Percentiles rank a stretch among this genome's conserved stretches.
Evolutionary conservation across 148 eudicot genomes (phyloP).

Genomic region (Pouteria glomerata): DNA sequence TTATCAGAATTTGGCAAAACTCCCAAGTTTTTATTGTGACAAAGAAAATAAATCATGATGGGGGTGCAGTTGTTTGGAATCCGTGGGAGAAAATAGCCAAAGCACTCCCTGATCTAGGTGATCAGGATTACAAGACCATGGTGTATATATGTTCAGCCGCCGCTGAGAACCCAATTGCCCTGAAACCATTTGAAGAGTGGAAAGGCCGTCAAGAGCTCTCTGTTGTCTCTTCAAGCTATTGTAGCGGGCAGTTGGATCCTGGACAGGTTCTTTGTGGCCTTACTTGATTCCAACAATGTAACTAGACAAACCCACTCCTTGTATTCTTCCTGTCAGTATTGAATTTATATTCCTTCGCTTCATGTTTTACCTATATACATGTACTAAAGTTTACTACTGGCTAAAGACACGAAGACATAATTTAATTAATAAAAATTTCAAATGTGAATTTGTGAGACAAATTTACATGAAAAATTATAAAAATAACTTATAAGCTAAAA

Average conservation of each 20-base stretch:
- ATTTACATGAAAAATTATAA: too few species aligned
- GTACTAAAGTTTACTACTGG: too few species aligned
- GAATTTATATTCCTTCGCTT: neutral
- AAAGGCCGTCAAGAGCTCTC: conserved; percentile 32
- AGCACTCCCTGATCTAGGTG: conserved; percentile 18
- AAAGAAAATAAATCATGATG: too few species aligned
- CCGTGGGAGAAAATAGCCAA: conserved; percentile 25
- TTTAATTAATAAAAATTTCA: too few species aligned
- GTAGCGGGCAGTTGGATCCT: conserved; percentile 43
- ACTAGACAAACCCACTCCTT: neutral
- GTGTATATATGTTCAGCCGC: conserved; percentile 19
- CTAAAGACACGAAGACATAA: too few species aligned
- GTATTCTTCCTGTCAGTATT: neutral
- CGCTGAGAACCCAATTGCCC: conserved; percentile 22
- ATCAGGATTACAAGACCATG: conserved; percentile 23
- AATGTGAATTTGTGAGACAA: too few species aligned
- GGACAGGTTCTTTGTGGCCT: conserved; percentile 4
- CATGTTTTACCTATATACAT: neutral
- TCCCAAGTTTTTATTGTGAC: too few species aligned
- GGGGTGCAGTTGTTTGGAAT: conserved; percentile 24
- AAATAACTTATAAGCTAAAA: too few species aligned
- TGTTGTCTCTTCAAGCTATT: conserved; percentile 34
- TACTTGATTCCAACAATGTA: neutral
- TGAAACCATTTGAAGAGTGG: conserved; percentile 34
- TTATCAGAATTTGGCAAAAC: too few species aligned